Percentiles rank a stretch among this genome's conserved stretches.
Evolutionary conservation across 2,329 filamentous ascomycete genomes (phyloP).

Genomic region (Pyricularia pennisetigena): DNA sequence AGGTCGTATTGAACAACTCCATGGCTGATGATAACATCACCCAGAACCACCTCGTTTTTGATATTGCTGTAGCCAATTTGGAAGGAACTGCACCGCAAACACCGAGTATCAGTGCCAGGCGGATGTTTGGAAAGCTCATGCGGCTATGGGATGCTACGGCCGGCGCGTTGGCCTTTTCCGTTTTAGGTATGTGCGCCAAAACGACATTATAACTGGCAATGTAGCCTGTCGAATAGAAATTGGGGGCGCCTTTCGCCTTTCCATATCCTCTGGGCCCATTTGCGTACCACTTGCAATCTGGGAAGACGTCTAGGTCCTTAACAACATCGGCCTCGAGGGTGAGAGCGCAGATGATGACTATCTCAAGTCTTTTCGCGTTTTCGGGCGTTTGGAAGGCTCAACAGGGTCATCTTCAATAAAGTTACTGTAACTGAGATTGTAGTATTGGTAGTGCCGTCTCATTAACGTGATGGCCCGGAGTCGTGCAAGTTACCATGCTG

Average conservation of each 20-base stretch:
- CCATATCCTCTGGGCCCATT: conserved; percentile 10
- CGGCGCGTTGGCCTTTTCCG: conserved; percentile 12
- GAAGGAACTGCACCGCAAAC: background rate
- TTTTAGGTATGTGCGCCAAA: conserved; percentile 3
- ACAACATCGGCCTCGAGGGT: conserved; percentile 2
- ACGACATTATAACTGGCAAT: conserved; percentile 4
- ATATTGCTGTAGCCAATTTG: too few relatives aligned
- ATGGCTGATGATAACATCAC: conserved; percentile 16
- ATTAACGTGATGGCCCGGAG: too few relatives aligned
- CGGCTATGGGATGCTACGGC: conserved; percentile 5
- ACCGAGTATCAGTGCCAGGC: background rate
- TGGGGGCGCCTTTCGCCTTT: conserved; percentile 17
- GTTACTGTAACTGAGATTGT: background rate
- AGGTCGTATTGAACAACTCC: conserved; percentile 13
- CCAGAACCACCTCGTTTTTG: conserved; percentile 12
- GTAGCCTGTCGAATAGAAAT: conserved; percentile 16
- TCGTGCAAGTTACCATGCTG: background rate
- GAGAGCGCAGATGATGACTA: conserved; percentile 26
- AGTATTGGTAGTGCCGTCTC: too few relatives aligned
- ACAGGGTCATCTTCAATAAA: background rate
- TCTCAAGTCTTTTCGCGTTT: conserved; percentile 14
- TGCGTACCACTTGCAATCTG: conserved; percentile 17
- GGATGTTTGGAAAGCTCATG: conserved; percentile 11
- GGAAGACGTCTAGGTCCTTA: conserved; percentile 10
- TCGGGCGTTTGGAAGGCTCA: background rate